Evolutionary conservation across 2,329 filamentous ascomycete species (phyloP), one percentile per base, ranked within the genome.

Genomic region (Aspergillus ruber): DNA sequence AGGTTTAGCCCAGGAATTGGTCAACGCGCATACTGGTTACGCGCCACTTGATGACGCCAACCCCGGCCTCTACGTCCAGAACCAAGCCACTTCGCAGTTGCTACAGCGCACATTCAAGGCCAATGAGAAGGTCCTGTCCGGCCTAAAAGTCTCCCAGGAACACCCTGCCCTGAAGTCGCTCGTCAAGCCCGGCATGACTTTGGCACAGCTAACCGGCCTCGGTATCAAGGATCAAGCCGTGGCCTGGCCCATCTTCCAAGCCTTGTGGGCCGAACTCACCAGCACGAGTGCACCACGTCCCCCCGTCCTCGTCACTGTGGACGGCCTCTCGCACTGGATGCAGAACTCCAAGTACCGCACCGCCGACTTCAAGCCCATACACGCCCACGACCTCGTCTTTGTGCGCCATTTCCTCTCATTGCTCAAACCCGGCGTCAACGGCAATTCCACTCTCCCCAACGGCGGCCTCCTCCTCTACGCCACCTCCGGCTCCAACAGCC

Each of bases 271-370:
- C 25, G 91, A 97, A 70, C 81, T 97, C 43, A 80, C 76, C 3
- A 69, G 73, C 12, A 75, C 76, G 1, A 52, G 70, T 54, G 38
- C 74, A 40, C 20, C 72, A 57, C 71, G 82, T 13, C 78, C 81
- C 15, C 81, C 80, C 1, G 75, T 96, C 49, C 74, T 97, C 43
- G 77, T 96, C 56, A 74, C 83, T 39, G 72, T 94, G 44, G 93
- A 98, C 64, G 85, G 85, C 45, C 75, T 97, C 32, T 77, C 82
- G 46, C 87, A 93, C 72, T 81, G 90, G 69, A 95, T 95, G 87
- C 79, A 78, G 56, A 64, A 82, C 33, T 88, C 84, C 53, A 81
- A 80, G 40, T 98, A 97, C 74, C 81, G 85, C 54, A 80, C 80
- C 53, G 74, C 85, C 1, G 75, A 85, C 20, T 86, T 81, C 59